These are phyloP conservation scores for Fusarium illudens DNA, from an alignment of 2,329 filamentous ascomycete genomes.

Conservation along the genomic window DNA sequence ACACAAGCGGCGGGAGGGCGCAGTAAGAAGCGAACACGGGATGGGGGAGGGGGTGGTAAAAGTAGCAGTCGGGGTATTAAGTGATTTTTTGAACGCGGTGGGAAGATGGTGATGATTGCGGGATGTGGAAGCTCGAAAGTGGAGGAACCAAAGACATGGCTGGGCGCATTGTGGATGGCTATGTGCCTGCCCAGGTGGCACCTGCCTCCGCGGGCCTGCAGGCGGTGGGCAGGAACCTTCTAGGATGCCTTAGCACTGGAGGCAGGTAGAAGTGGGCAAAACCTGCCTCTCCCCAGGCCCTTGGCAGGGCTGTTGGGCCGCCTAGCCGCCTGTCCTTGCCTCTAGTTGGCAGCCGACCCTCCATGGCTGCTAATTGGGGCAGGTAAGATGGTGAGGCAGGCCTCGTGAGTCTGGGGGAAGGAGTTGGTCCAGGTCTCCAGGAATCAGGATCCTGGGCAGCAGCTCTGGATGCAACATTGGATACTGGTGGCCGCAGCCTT, in stretches of 20 bases:
- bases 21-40: conserved; percentile 20
- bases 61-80: conserved; percentile 3
- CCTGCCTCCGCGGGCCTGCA: conserved; percentile 11
- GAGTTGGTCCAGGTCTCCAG: conserved; percentile 1
- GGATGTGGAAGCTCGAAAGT: conserved; percentile 39
- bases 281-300: not conserved
- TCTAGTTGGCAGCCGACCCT: conserved; percentile 12
- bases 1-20: conserved; percentile 26
- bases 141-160: conserved; percentile 25
- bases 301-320: conserved; percentile 15
- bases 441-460: conserved; percentile 10
- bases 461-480: not conserved
- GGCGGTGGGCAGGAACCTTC: not conserved
- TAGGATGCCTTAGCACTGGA: not conserved
- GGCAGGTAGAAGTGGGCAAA: not conserved
- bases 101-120: conserved; percentile 37
- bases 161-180: conserved; percentile 4
- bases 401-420: conserved; percentile 17
- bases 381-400: no score
- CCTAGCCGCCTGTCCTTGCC: conserved; percentile 4
- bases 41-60: not conserved
- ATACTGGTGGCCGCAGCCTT: conserved; percentile 1
- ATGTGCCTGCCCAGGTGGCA: conserved; percentile 6
- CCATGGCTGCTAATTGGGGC: conserved; percentile 5
- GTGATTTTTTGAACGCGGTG: conserved; percentile 3